Evolutionary conservation across 331 rosid genomes (phyloP), one percentile per base, ranked within the genome.

Genomic region (Quercus tomentella): DNA sequence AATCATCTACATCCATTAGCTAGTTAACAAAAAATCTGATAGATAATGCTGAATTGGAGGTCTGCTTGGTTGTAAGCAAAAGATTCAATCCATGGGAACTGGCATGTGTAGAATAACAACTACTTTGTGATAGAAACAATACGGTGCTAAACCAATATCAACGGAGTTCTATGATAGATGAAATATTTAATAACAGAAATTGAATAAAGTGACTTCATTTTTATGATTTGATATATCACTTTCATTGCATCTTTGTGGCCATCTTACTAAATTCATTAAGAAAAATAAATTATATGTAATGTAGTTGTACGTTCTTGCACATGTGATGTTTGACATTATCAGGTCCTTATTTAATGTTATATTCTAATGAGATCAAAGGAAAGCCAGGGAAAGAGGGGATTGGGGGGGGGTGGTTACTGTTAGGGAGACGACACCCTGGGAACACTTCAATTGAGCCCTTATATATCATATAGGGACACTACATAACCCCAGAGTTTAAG

Each of bases 1-100:
- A 62, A 72, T 66, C 22, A 70, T 78, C 52, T 71, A 78, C 35
- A 74, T 45, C 11, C 80, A 83, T 86, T 84, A 82, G 52, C 43
- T 78, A 68, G 25, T 33, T 67, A 16, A 73, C n/a, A 67, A 67
- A 67, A 10, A 10, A 60, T 23, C 33, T 60, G 30, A 23, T 22
- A 22, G 66, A 60, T 14, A 60, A 21, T 23, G 66, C 17, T 22
- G 66, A 49, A 14, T 14, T 49, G 54, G 54, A 49, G 54, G 17
- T 49, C 54, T 49, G 54, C 54, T 45, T 49, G 54, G 54, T 49
- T 49, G 54, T 49, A 49, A 14, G 54, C 54, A 49, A 14, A 49
- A 49, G 54, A 22, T 60, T 23, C 12, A 60, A 28, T 6, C 31
- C 17, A 60, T 60, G 15, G 31, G 30, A 22, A 60, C 17, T 23